Base-by-base conservation (phyloP, 2,329 filamentous ascomycete genomes). In the Diaporthe sp. region DNA sequence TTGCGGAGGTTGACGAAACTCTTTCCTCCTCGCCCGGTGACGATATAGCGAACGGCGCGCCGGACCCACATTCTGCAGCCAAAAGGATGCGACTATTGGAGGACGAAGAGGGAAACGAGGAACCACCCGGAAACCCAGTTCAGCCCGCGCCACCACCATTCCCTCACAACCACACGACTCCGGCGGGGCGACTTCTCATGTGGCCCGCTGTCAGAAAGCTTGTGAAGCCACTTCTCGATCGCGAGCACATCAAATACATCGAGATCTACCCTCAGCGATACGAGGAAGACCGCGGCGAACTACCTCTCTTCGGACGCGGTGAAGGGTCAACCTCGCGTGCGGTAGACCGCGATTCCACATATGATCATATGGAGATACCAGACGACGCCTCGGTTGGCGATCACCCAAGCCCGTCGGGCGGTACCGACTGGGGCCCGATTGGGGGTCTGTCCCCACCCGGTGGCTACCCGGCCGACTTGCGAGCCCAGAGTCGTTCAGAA, bases 131-230 rank as follows among this genome's bases (percentile, higher is more conserved):
- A 46, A 58, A 58, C 10, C 84, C 87, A 15, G 88, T 90, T 9
- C 85, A 84, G 17, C 89, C 89, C 1, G 92, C 91, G 62, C 89
- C 92, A 78, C 90, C 94, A 19, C 91, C 93, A 2, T 94, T 98
- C 74, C 94, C 95, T 0, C 90, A 92, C 39, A 94, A 98, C 79
- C 96, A 98, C 81, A 97, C 95, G 0, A 98, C 96, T 0, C 91
- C 95, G n/a, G 95, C 95, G 1, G 94, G 97, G 70, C 91, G 95
- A 77, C 87, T 98, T 25, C 86, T 98, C 39, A 88, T 90, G 62
- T 95, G 94, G 92, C 90, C 90, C 0, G 89, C 92, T 0, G 95
- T 97, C 73, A 85, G 88, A 81, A 85, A 88, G 77, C 82, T 98
- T 81, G 91, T 94, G 46, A 87, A 81, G 76, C 84, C 83, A 67